Evolutionary conservation across 768 basidiomycete species (phyloP).

Genomic region (Suillus ampliporus): DNA sequence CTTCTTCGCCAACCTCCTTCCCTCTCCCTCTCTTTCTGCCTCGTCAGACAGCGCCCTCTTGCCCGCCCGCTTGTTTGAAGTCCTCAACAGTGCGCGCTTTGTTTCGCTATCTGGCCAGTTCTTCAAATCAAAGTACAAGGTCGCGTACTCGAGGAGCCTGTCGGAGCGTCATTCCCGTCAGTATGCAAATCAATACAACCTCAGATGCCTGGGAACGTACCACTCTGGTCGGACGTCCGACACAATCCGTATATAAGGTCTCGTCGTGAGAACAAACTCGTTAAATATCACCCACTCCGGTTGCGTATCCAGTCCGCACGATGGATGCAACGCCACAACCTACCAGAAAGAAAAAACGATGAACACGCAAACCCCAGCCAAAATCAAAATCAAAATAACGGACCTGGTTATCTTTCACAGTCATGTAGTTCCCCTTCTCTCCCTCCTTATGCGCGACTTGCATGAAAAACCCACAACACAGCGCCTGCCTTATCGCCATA

Average conservation of each 20-base stretch:
- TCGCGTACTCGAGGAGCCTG: conserved; percentile 69
- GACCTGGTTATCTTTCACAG: conserved; percentile 95
- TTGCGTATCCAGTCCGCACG: conserved; percentile 83
- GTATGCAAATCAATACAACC: conserved; percentile 12
- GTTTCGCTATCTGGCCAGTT: conserved; percentile 74
- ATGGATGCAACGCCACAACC: conserved; percentile 61
- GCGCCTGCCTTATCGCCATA: conserved; percentile 75
- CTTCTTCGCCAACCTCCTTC: conserved; percentile 20
- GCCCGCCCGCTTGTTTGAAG: conserved; percentile 57
- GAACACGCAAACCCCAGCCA: conserved; percentile 1
- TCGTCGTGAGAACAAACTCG: conserved; percentile 92
- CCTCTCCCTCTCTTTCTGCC: conserved; percentile 4
- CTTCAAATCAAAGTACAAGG: conserved; percentile 70
- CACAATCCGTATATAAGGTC: conserved; percentile 90
- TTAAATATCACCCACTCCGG: conserved; percentile 95
- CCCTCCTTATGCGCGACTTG: conserved; percentile 96
- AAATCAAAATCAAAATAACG: conserved; percentile 21
- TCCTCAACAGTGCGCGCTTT: conserved; percentile 64
- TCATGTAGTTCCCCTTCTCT: conserved; percentile 85
- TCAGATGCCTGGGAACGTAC: conserved; percentile 46
- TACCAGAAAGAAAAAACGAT: conserved; percentile 5
- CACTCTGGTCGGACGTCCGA: conserved; percentile 88
- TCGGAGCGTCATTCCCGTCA: neutral
- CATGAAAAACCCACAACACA: conserved; percentile 98
- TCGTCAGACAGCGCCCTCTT: conserved; percentile 35